Percentiles rank a stretch among this genome's conserved stretches.
These are phyloP conservation scores for Paralagenidium karlingii DNA, from an alignment of 352 stramenopile species.

Conservation along the genomic window DNA sequence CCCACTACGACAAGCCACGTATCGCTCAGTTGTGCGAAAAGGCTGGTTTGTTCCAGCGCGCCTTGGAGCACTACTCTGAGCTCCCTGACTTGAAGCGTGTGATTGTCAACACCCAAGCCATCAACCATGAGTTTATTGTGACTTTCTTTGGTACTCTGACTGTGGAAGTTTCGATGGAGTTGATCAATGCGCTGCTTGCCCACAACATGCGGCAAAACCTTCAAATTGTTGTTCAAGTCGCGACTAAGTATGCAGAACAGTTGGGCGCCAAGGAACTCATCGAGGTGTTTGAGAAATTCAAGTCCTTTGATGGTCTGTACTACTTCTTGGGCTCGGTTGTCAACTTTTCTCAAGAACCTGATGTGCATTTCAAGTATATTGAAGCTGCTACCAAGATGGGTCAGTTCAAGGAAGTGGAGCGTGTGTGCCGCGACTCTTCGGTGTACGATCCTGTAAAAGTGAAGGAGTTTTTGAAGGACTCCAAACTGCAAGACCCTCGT, in stretches of 20 bases:
- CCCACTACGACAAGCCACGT: slow-evolving; percentile 96
- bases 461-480: slow-evolving; percentile 99
- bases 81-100: slow-evolving; percentile 95
- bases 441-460: slow-evolving; percentile 98
- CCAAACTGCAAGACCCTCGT: slow-evolving; percentile 97
- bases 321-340: slow-evolving; percentile 99
- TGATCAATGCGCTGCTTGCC: slow-evolving; percentile 98
- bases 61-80: slow-evolving; percentile 98
- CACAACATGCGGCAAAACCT: slow-evolving; percentile 97
- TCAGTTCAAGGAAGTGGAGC: slow-evolving; percentile 99
- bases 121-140: slow-evolving; percentile 97
- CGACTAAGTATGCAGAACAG: slow-evolving; percentile 90
- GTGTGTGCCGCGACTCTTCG: slow-evolving; percentile 99
- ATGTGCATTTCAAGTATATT: slow-evolving; percentile 99
- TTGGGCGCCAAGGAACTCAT: slow-evolving; percentile 93
- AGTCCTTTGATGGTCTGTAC: slow-evolving; percentile 97
- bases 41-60: slow-evolving; percentile 96
- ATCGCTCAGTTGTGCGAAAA: slow-evolving; percentile 98
- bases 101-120: slow-evolving; percentile 85
- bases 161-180: slow-evolving; percentile 94
- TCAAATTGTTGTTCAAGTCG: slow-evolving; percentile 98
- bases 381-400: slow-evolving; percentile 98
- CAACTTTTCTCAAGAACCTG: slow-evolving; percentile 95
- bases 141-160: slow-evolving; percentile 98
- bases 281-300: slow-evolving; percentile 98